These are phyloP conservation scores for Lentinus brumalis DNA, from an alignment of 768 basidiomycete genomes.

Conservation along the genomic window DNA sequence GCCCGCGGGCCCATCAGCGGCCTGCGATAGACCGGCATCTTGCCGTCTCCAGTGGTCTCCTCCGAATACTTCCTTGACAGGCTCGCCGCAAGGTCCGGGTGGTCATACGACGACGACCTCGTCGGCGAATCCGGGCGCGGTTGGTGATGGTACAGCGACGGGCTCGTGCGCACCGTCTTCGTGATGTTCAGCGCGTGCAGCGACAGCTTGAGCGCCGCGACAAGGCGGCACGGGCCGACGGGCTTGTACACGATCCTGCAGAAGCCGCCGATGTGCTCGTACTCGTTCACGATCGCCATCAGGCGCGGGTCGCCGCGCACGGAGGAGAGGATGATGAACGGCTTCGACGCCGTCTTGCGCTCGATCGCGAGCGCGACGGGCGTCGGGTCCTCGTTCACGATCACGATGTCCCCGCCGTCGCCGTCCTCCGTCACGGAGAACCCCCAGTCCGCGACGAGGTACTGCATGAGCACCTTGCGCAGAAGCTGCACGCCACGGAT, in stretches of 20 bases:
- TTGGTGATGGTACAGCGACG: conserved; percentile 1
- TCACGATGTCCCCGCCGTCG: conserved; percentile 67
- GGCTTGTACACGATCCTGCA: conserved; percentile 91
- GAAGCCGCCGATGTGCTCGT: conserved; percentile 82
- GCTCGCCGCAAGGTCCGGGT: background rate
- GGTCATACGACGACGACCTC: conserved; percentile 8
- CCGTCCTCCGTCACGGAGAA: conserved; percentile 49
- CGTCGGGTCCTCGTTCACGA: conserved; percentile 77
- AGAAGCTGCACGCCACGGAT: conserved; percentile 72
- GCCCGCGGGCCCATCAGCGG: conserved; percentile 59
- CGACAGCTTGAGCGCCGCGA: conserved; percentile 63
- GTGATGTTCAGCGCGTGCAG: conserved; percentile 57
- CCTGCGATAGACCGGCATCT: conserved; percentile 31
- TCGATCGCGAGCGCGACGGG: conserved; percentile 59
- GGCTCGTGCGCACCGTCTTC: conserved; percentile 32
- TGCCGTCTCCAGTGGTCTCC: conserved; percentile 28
- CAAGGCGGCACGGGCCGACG: conserved; percentile 76
- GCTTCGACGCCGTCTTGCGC: conserved; percentile 55
- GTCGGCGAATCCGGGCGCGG: conserved; percentile 4
- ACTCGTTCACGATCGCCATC: conserved; percentile 65
- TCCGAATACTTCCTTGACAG: conserved; percentile 51
- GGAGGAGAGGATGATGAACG: conserved; percentile 77
- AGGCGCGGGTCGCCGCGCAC: conserved; percentile 65
- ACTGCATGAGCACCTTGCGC: conserved; percentile 59
- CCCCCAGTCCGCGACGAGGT: conserved; percentile 78